Conservation (phyloP, 306 rosid species). For the cucumber (Cucumis sativus) region Cucumber_9930_V3 NC_026658.2:127001-127500, state of each 20-base stretch:
- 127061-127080: neutral
- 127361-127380: constrained; percentile 16
- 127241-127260: neutral
- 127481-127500: neutral
- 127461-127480: neutral
- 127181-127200: neutral
- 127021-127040: neutral
- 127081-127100: neutral
- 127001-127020: neutral
- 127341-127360: constrained; percentile 37
- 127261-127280: constrained; percentile 40
- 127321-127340: constrained; percentile 81
- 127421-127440: neutral
- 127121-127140: neutral
- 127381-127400: no score
- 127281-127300: constrained; percentile 57
- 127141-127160: neutral
- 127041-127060: neutral
- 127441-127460: neutral
- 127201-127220: constrained; percentile 2
- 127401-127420: neutral
- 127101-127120: neutral
- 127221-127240: neutral
- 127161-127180: neutral
- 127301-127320: constrained; percentile 67